These are phyloP conservation scores for Blastobotrys raffinosifermentans DNA, from an alignment of 1,139 yeast genomes.

Conservation along the genomic window DNA sequence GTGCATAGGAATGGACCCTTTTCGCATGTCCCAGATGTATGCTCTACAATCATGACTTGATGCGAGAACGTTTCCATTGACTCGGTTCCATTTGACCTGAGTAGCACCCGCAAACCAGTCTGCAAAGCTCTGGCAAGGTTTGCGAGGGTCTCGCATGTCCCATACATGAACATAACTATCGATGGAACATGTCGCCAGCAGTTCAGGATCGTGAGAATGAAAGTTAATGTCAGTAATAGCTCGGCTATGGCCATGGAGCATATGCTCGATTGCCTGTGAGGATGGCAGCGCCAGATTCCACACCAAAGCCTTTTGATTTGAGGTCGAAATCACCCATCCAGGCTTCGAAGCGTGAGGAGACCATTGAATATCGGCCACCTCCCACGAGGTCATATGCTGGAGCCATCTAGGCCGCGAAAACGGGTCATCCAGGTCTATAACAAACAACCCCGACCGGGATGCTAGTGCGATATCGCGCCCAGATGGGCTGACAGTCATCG, in stretches of 20 bases:
- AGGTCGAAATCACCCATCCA: slow-evolving; percentile 87
- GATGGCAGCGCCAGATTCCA: slow-evolving; percentile 86
- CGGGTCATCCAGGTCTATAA: slow-evolving; percentile 93
- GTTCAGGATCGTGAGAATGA: slow-evolving; percentile 80
- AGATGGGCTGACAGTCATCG: slow-evolving; percentile 87
- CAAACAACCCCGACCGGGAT: slow-evolving; percentile 77
- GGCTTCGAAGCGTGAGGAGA: slow-evolving; percentile 82
- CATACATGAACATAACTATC: slow-evolving; percentile 83
- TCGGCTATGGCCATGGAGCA: slow-evolving; percentile 80
- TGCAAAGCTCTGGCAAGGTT: slow-evolving; percentile 72
- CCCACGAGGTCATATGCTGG: slow-evolving; percentile 93
- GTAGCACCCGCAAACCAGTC: slow-evolving; percentile 95
- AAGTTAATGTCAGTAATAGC: slow-evolving; percentile 96
- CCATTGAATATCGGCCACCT: slow-evolving; percentile 98
- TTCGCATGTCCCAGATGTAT: slow-evolving; percentile 82
- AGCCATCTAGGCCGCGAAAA: slow-evolving; percentile 92
- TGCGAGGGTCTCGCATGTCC: slow-evolving; percentile 78
- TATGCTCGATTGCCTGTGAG: slow-evolving; percentile 73
- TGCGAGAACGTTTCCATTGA: slow-evolving; percentile 70
- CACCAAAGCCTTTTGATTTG: slow-evolving; percentile 88
- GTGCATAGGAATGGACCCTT: slow-evolving; percentile 69
- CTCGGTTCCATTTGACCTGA: slow-evolving; percentile 89
- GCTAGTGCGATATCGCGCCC: slow-evolving; percentile 94
- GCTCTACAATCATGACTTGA: slow-evolving; percentile 79
- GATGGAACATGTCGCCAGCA: slow-evolving; percentile 89